These are phyloP conservation scores for Exophiala alcalophila DNA, from an alignment of 2,329 filamentous ascomycete genomes.

Conservation along the genomic window DNA sequence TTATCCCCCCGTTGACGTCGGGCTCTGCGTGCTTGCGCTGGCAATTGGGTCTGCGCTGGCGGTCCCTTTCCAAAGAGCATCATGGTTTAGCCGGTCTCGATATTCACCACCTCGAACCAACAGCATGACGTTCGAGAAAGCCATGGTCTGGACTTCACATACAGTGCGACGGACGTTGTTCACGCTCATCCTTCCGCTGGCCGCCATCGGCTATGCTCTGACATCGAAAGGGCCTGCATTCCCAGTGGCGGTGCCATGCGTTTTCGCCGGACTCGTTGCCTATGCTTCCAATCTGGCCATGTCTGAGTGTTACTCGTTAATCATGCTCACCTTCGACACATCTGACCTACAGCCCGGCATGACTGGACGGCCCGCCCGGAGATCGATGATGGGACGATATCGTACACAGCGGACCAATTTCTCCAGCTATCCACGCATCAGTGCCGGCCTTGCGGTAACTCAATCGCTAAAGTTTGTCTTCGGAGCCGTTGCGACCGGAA, in stretches of 20 bases:
- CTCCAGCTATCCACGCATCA: conserved; percentile 71
- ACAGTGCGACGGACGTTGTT: conserved; percentile 66
- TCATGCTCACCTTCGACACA: conserved; percentile 81
- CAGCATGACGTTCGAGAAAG: conserved; percentile 63
- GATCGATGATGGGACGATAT: conserved; percentile 41
- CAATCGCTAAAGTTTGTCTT: conserved; percentile 68
- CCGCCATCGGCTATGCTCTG: conserved; percentile 65
- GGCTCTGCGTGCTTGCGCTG: conserved; percentile 63
- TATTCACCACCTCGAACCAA: conserved; percentile 59
- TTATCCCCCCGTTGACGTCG: conserved; percentile 63
- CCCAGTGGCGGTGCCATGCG: conserved; percentile 61
- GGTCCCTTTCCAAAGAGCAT: conserved; percentile 71
- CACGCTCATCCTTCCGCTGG: conserved; percentile 63
- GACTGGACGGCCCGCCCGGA: conserved; percentile 52
- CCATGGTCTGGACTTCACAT: conserved; percentile 68
- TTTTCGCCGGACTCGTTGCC: conserved; percentile 64
- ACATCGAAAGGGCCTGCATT: conserved; percentile 62
- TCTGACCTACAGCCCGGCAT: conserved; percentile 72
- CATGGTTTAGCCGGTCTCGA: conserved; percentile 64
- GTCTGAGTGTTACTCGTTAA: conserved; percentile 70
- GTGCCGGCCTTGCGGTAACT: conserved; percentile 67
- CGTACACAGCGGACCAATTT: conserved; percentile 62
- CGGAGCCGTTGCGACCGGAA: conserved; percentile 64
- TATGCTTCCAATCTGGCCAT: conserved; percentile 71
- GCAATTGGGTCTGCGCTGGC: conserved; percentile 67